phyloP scores from a whole-genome alignment of 164 flowering plant genomes.

The Vitis rotundifolia region DNA sequence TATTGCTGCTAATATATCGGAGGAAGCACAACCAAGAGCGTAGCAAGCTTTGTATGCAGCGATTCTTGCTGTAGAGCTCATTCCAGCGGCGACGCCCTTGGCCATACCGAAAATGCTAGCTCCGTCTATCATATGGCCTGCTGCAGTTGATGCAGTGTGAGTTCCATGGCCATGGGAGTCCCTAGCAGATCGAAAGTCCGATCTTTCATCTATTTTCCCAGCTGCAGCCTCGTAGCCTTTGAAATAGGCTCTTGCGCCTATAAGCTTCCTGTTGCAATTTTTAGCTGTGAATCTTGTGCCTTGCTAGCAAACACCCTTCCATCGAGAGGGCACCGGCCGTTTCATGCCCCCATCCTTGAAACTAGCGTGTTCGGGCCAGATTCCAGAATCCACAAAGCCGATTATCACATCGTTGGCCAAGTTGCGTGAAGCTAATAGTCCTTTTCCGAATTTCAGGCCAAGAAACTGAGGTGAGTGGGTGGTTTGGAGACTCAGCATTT shows the following conservation, averaged over 20 bases:
- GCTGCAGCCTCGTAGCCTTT: slow-evolving; percentile 48
- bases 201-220: slow-evolving; percentile 48
- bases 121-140: slow-evolving; percentile 45
- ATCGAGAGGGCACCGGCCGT: slow-evolving; percentile 47
- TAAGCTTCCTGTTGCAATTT: slow-evolving; percentile 60
- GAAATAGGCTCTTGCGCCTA: slow-evolving; percentile 57
- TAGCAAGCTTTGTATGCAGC: slow-evolving; percentile 79
- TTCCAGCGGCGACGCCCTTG: slow-evolving; percentile 66
- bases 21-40: slow-evolving; percentile 43
- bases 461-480: slow-evolving; percentile 75
- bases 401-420: slow-evolving; percentile 58
- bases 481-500: slow-evolving; percentile 57
- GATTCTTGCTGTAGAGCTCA: slow-evolving; percentile 56
- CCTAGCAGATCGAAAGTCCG: slow-evolving; percentile 51
- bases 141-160: slow-evolving; percentile 83
- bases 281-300: slow-evolving; percentile 47
- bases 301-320: slow-evolving; percentile 68
- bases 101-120: slow-evolving; percentile 63
- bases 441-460: slow-evolving; percentile 56
- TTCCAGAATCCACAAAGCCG: slow-evolving; percentile 74
- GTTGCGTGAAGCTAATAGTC: slow-evolving; percentile 49
- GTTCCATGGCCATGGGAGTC: slow-evolving; percentile 79
- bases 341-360: slow-evolving; percentile 43
- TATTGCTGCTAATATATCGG: slow-evolving; percentile 72
- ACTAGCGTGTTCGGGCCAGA: slow-evolving; percentile 80